Evolutionary conservation across 2,329 filamentous ascomycete genomes (phyloP).

Genomic region (Botrytis paeoniae): DNA sequence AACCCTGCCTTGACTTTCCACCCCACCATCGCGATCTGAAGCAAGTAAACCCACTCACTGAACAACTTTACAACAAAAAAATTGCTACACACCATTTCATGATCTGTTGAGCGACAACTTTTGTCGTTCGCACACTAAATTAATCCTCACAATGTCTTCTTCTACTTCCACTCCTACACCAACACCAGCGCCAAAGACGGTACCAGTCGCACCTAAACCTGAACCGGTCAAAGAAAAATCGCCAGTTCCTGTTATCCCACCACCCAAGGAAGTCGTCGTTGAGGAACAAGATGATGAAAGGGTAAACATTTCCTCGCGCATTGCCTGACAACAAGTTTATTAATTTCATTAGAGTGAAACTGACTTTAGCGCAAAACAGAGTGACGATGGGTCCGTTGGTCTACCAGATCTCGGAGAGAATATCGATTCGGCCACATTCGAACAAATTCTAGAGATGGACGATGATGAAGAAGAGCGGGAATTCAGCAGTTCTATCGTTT

Average conservation of each 20-base stretch:
- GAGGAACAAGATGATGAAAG: slow-evolving; percentile 22
- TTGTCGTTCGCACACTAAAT: background rate
- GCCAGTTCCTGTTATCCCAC: background rate
- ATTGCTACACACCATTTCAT: background rate
- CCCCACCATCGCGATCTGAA: slow-evolving; percentile 17
- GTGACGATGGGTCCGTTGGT: slow-evolving; percentile 37
- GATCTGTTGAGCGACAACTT: slow-evolving; percentile 5
- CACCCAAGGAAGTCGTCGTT: background rate
- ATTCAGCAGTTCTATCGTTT: slow-evolving; percentile 85
- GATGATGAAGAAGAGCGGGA: slow-evolving; percentile 81
- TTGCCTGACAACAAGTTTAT: background rate
- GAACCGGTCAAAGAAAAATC: slow-evolving; percentile 13
- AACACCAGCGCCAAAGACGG: background rate
- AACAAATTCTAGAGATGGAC: slow-evolving; percentile 98
- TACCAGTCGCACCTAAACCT: background rate
- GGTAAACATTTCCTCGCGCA: slow-evolving; percentile 15
- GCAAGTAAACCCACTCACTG: slow-evolving; percentile 2
- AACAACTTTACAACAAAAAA: slow-evolving; percentile 14
- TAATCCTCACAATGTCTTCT: slow-evolving; percentile 6
- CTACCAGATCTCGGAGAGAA: slow-evolving; percentile 62
- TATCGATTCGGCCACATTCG: slow-evolving; percentile 79
- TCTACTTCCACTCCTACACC: background rate
- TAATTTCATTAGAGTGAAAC: background rate
- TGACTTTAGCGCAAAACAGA: slow-evolving; percentile 29
- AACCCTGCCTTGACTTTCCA: slow-evolving; percentile 12